Evolutionary conservation across 768 basidiomycete genomes (phyloP).

Genomic region (Leucosporidium creatinivorum): DNA sequence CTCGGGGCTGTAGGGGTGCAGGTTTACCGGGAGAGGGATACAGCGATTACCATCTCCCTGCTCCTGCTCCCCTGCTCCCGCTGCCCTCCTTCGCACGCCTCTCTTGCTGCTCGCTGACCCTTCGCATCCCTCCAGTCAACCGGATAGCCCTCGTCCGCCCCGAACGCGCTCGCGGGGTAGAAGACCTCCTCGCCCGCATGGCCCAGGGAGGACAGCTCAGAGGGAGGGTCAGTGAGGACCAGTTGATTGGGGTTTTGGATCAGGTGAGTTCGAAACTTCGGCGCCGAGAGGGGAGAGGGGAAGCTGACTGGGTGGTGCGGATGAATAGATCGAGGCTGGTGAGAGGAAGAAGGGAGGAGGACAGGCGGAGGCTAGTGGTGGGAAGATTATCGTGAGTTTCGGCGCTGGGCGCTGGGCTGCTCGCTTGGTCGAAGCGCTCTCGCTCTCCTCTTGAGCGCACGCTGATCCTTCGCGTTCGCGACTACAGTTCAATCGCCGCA

Average conservation of each 20-base stretch:
- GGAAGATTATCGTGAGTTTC: conserved; percentile 46
- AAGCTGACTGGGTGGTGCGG: conserved; percentile 17
- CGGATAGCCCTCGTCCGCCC: conserved; percentile 82
- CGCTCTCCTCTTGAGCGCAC: too few species aligned
- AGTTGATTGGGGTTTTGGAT: conserved; percentile 76
- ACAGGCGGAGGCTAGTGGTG: conserved; percentile 39
- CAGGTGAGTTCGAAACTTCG: conserved; percentile 51
- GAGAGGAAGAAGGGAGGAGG: conserved; percentile 35
- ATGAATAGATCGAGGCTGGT: conserved; percentile 53
- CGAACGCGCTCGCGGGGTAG: conserved; percentile 70
- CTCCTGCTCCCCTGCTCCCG: background rate
- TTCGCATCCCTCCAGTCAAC: conserved; percentile 54
- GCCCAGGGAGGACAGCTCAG: conserved; percentile 74
- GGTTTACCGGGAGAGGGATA: background rate
- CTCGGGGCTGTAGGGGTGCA: background rate
- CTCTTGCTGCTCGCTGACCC: background rate
- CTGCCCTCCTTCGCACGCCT: background rate
- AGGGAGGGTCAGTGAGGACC: conserved; percentile 66
- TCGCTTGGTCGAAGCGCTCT: too few species aligned
- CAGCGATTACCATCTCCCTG: background rate
- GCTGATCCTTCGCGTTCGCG: too few species aligned
- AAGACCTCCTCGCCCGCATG: conserved; percentile 69
- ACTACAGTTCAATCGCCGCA: conserved; percentile 57
- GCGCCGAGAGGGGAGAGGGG: too few species aligned
- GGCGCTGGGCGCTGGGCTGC: too few species aligned